phyloP scores from a whole-genome alignment of 768 basidiomycete genomes.

The Leccinum olivaceopallidum region DNA sequence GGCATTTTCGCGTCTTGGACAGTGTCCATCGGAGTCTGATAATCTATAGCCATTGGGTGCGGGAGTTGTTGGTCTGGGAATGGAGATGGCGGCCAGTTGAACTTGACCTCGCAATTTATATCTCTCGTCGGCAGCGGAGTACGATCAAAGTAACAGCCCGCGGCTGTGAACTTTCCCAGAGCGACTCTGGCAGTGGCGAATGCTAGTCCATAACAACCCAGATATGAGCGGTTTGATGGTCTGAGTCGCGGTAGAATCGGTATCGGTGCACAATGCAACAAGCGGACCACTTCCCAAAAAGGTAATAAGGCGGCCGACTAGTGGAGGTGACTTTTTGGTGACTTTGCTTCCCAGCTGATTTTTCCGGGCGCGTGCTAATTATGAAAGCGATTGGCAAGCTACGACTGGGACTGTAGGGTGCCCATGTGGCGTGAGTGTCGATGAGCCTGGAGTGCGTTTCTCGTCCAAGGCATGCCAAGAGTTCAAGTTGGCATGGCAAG shows the following conservation, averaged over 20 bases:
- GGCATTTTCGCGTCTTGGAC: not conserved
- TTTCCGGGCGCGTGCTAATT: not conserved
- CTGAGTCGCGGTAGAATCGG: not conserved
- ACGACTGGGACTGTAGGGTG: not conserved
- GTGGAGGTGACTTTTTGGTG: not conserved
- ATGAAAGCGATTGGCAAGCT: not conserved
- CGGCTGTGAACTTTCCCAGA: not conserved
- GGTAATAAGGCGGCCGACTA: not conserved
- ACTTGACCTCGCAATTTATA: not conserved
- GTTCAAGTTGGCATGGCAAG: not conserved
- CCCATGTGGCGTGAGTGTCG: not conserved
- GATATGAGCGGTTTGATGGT: not conserved
- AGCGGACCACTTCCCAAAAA: not conserved
- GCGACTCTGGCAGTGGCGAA: not conserved
- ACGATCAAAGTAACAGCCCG: not conserved
- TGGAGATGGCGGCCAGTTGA: not conserved
- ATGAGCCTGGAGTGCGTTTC: not conserved
- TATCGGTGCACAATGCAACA: not conserved
- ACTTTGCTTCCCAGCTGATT: not conserved
- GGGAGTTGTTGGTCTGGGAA: not conserved
- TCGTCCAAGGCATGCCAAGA: not conserved
- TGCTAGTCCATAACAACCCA: not conserved
- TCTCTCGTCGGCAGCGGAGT: not conserved
- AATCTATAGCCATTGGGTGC: constrained; percentile 10
- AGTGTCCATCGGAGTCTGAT: not conserved